phyloP scores from a whole-genome alignment of 2,329 filamentous ascomycete genomes.

The Arthrinium phaeospermum region DNA sequence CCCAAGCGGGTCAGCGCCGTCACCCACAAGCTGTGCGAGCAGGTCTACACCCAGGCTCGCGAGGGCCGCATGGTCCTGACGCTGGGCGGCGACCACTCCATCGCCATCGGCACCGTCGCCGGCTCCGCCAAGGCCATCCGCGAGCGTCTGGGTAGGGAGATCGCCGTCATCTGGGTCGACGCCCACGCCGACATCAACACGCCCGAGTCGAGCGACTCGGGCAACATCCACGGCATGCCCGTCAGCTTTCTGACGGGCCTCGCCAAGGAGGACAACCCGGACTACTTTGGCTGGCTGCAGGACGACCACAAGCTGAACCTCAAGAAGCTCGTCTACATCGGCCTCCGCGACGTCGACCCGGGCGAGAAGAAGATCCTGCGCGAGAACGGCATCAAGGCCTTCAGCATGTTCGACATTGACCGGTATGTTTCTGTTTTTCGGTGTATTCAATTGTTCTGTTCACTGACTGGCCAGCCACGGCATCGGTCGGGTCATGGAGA shows the following conservation, averaged over 20 bases:
- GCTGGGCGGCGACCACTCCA: slow-evolving; percentile 93
- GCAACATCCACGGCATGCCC: slow-evolving; percentile 98
- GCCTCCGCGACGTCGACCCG: slow-evolving; percentile 88
- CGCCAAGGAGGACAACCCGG: slow-evolving; percentile 74
- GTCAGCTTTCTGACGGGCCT: slow-evolving; percentile 90
- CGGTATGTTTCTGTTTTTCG: slow-evolving; percentile 57
- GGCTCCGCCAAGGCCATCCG: slow-evolving; percentile 86
- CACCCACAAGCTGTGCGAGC: slow-evolving; percentile 76
- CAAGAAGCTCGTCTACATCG: slow-evolving; percentile 95
- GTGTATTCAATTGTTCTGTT: not conserved
- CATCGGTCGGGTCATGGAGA: slow-evolving; percentile 95
- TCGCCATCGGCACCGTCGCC: slow-evolving; percentile 91
- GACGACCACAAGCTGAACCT: slow-evolving; percentile 72
- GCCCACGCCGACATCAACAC: slow-evolving; percentile 98
- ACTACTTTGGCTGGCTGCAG: slow-evolving; percentile 89
- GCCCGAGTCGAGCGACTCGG: slow-evolving; percentile 85
- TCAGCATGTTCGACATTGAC: slow-evolving; percentile 98
- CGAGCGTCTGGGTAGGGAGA: slow-evolving; percentile 80
- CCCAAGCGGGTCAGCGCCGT: slow-evolving; percentile 85
- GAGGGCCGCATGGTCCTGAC: slow-evolving; percentile 89
- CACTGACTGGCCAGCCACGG: slow-evolving; percentile 67
- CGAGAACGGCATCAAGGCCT: slow-evolving; percentile 91
- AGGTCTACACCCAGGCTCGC: slow-evolving; percentile 86
- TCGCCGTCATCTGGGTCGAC: slow-evolving; percentile 98
- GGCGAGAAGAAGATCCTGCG: slow-evolving; percentile 91